Base-by-base conservation (phyloP, 345 rosid genomes). In the Triadica sebifera region DNA sequence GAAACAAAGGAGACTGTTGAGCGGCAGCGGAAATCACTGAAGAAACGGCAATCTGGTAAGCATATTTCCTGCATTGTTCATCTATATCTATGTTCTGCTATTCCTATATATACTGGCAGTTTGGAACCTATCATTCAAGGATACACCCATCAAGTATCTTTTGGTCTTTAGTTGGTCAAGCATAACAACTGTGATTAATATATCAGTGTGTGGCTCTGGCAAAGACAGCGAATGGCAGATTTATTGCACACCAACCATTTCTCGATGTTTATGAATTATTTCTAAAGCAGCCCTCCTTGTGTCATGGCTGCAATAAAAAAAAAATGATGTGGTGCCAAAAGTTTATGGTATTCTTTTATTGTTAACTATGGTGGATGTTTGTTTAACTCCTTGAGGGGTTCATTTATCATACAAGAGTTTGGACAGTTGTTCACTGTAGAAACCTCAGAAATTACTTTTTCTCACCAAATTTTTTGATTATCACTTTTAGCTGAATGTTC, bases 1-100 rank as follows among this genome's bases (percentile, higher is more conserved):
- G 98, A 95, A 86, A 90, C 89, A 20, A 95, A 89, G 87, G 99
- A 95, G 86, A 92, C 93, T 65, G 83, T 95, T 75, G 99, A 95
- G 82, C 90, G 98, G 70, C 98, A 89, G 79, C 86, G 99, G 69
- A 95, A 93, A 85, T 84, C 86, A 59, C 83, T 95, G 70, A 95
- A 95, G 91, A 95, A 95, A 80, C 90, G 96, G 69, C 97, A 88
- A 84, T 81, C 89, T 81, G 94, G 97, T 88, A 86, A 65, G 53
- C 45, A 62, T 62, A 12, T 15, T 8, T 61, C 20, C 34, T 71
- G 51, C 72, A 16, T 55, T 29, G 20, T 58, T 66, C 53, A 16
- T 50, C n/a, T 47, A 20, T 69, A 34, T 55, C 57, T 55, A 25
- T 19, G 43, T 51, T 46, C 15, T 58, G 8, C 71, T 22, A 29